These are phyloP conservation scores for Suhomyces choctaworum DNA, from an alignment of 1,139 yeast genomes.

Conservation along the genomic window DNA sequence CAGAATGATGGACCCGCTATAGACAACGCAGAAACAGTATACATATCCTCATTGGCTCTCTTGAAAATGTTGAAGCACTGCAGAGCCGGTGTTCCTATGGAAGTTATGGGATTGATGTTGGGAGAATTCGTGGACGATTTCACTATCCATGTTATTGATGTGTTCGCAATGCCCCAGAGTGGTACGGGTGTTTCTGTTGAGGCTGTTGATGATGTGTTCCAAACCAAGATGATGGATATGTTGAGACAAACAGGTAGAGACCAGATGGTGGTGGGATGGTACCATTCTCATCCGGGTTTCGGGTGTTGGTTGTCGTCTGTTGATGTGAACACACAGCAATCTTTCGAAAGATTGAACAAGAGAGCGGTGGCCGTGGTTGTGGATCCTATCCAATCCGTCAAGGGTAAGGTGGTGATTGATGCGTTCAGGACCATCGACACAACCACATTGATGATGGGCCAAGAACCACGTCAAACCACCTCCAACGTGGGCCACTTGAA, in stretches of 20 bases:
- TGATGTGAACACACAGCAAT: slow-evolving; percentile 96
- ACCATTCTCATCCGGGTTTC: slow-evolving; percentile 98
- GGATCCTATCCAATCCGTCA: slow-evolving; percentile 97
- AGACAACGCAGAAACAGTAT: slow-evolving; percentile 94
- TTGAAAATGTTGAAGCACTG: slow-evolving; percentile 98
- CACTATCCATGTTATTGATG: slow-evolving; percentile 96
- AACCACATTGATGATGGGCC: slow-evolving; percentile 88
- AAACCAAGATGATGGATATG: slow-evolving; percentile 99
- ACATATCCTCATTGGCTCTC: slow-evolving; percentile 91
- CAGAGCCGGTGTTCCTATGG: slow-evolving; percentile 99
- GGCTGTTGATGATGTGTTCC: slow-evolving; percentile 98
- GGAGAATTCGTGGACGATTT: slow-evolving; percentile 98
- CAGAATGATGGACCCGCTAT: slow-evolving; percentile 76
- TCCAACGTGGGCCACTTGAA: slow-evolving; percentile 93
- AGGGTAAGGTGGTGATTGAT: slow-evolving; percentile 98
- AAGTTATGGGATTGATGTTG: slow-evolving; percentile 98
- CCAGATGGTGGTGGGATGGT: slow-evolving; percentile 99
- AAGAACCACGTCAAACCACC: slow-evolving; percentile 97
- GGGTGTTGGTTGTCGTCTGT: slow-evolving; percentile 99
- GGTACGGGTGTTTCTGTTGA: slow-evolving; percentile 99
- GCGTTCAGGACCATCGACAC: slow-evolving; percentile 95
- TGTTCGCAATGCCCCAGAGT: slow-evolving; percentile 98
- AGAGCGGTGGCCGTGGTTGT: slow-evolving; percentile 97
- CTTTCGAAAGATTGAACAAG: slow-evolving; percentile 91
- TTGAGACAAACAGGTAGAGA: slow-evolving; percentile 97